phyloP scores from a whole-genome alignment of 371 early-diverging fungal species.

The Mucor indicus region DNA sequence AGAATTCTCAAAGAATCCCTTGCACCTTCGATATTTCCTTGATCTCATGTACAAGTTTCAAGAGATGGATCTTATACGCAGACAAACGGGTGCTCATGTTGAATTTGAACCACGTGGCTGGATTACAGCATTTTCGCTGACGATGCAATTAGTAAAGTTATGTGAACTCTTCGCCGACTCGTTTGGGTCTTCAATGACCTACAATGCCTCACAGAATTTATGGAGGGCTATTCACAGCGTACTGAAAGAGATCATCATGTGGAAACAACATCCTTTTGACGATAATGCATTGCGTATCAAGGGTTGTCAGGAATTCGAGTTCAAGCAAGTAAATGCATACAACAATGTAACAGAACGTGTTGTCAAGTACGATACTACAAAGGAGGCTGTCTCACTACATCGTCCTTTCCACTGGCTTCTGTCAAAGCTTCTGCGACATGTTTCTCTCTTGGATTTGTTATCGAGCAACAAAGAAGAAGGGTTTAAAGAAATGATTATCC shows the following conservation, averaged over 20 bases:
- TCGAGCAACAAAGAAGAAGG: too few species aligned
- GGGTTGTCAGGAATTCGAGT: conserved; percentile 23
- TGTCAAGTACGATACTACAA: conserved; percentile 63
- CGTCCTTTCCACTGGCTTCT: conserved; percentile 92
- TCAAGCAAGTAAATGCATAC: conserved; percentile 24
- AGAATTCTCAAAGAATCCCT: conserved; percentile 49
- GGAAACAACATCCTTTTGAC: conserved; percentile 40
- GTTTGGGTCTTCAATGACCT: conserved; percentile 30
- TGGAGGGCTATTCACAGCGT: conserved; percentile 37
- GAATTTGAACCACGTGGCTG: conserved; percentile 90
- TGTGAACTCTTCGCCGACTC: conserved; percentile 78
- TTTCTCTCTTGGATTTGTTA: conserved; percentile 58
- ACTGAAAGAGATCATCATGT: conserved; percentile 53
- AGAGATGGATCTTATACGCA: conserved; percentile 87
- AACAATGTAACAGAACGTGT: conserved; percentile 40
- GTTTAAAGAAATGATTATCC: conserved; percentile 54
- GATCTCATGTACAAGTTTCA: conserved; percentile 84
- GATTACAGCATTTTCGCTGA: conserved; percentile 87
- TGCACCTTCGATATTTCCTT: conserved; percentile 73
- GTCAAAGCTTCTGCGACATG: conserved; percentile 71
- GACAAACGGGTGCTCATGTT: conserved; percentile 74
- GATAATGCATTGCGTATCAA: conserved; percentile 12
- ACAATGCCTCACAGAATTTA: conserved; percentile 21
- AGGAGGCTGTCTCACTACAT: conserved; percentile 78
- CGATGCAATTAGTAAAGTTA: conserved; percentile 73